These are phyloP conservation scores for Barnettozyma californica DNA, from an alignment of 805 yeast genomes.

Conservation along the genomic window DNA sequence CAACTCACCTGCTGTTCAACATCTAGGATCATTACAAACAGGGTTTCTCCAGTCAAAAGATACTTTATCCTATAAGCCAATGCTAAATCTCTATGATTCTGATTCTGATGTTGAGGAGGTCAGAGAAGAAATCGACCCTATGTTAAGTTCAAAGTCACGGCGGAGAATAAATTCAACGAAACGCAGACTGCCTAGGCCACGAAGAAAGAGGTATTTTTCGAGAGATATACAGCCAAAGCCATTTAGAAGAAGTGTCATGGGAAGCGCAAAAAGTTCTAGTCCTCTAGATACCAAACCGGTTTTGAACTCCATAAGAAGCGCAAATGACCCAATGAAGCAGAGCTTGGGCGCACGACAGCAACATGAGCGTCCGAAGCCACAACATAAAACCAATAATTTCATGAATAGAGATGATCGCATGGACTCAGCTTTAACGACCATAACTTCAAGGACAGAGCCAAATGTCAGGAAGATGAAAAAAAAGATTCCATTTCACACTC, in stretches of 20 bases:
- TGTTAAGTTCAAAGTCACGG: not conserved
- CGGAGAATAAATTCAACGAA: not conserved
- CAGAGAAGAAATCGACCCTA: not conserved
- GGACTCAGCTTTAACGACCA: not conserved
- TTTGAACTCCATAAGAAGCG: not conserved
- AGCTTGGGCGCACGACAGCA: not conserved
- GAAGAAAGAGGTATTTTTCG: not conserved
- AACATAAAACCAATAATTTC: not conserved
- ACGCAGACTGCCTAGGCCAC: too few species aligned
- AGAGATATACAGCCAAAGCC: not conserved
- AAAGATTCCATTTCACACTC: constrained; percentile 3
- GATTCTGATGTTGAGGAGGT: not conserved
- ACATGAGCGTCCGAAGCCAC: too few species aligned
- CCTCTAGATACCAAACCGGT: not conserved
- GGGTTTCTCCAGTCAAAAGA: not conserved
- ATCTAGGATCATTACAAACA: not conserved
- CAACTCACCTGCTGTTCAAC: not conserved
- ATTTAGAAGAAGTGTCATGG: not conserved
- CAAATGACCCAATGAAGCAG: not conserved
- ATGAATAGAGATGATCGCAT: not conserved
- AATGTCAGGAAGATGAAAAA: not conserved
- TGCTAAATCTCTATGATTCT: not conserved
- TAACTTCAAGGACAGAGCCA: not conserved
- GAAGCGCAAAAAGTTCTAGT: not conserved
- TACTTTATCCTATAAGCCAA: not conserved